Conservation (phyloP, 2,329 filamentous ascomycete species). For the Ascochyta lentis region DNA sequence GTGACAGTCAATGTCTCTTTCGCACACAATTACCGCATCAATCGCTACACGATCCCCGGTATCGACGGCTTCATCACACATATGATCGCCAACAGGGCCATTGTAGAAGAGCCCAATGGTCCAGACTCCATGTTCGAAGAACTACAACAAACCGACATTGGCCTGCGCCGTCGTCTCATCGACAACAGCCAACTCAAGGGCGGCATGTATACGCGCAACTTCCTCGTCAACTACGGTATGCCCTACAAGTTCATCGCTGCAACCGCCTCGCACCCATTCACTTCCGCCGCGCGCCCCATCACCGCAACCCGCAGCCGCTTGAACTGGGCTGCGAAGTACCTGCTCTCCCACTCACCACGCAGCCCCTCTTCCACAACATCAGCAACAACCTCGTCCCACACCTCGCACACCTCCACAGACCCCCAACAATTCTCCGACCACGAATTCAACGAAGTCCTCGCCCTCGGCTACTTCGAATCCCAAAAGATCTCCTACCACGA, state of each 20-base stretch:
- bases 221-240: slow-evolving; percentile 65
- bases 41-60: slow-evolving; percentile 57
- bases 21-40: slow-evolving; percentile 51
- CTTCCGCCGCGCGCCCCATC: slow-evolving; percentile 50
- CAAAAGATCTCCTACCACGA: slow-evolving; percentile 69
- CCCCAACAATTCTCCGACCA: not conserved
- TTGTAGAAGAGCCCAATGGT: slow-evolving; percentile 61
- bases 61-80: slow-evolving; percentile 58
- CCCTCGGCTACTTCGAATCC: slow-evolving; percentile 67
- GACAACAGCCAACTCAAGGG: slow-evolving; percentile 39
- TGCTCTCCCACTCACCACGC: slow-evolving; percentile 42
- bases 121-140: slow-evolving; percentile 67
- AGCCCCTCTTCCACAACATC: not conserved
- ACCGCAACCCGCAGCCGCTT: slow-evolving; percentile 60
- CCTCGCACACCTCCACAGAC: not conserved
- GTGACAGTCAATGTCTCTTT: slow-evolving; percentile 46
- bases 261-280: slow-evolving; percentile 45
- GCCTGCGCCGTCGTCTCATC: slow-evolving; percentile 28
- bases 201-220: slow-evolving; percentile 61
- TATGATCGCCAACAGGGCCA: slow-evolving; percentile 61
- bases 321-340: slow-evolving; percentile 60
- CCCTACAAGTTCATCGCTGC: slow-evolving; percentile 71
- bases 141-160: slow-evolving; percentile 52
- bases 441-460: slow-evolving; percentile 69
- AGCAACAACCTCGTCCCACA: not conserved